Evolutionary conservation across 106 monocot genomes (phyloP), one percentile per base, ranked within the genome.

Genomic region (Triglochin maritima): DNA sequence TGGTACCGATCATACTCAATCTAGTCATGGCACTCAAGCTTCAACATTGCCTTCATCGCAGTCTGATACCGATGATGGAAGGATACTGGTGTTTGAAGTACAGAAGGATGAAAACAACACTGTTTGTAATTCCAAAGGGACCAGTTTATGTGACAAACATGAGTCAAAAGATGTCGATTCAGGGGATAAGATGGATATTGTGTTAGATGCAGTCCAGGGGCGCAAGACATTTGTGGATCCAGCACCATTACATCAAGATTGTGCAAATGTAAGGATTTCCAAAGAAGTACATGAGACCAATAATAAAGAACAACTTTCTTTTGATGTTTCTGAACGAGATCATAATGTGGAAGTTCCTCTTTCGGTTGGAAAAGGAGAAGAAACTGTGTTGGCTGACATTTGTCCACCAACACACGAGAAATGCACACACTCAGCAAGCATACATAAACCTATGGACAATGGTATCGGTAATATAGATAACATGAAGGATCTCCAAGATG

Each of bases 111-210:
- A 82, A 1, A 71, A 77, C 57, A 52, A 60, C 54, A 71, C 77
- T 7, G 49, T 82, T 68, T 76, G 69, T 49, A 71, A 83, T 60
- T 81, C 79, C 46, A 92, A 81, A 73, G 68, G 77, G 12, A 65
- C 80, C 14, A 87, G 80, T 76, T 78, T 76, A 54, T 70, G 69
- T 68, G 65, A 47, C 53, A 81, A 73, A 46, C 46, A 44, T 17
- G 59, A 73, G 49, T 50, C 59, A 16, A 83, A 72, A 63, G 16
- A 48, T 60, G 58, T 65, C 15, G 63, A 59, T 69, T 65, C 69
- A 11, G 73, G 64, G 59, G 73, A 74, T 65, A 74, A 76, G 5
- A 16, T 74, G 56, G 83, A 72, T 55, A 73, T 67, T 60, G 79
- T 82, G 50, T 8, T 73, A 45, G 77, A 78, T 72, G 69, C 52